These are phyloP conservation scores for Pyropia yezoensis DNA, from an alignment of 23 red algal species.

Conservation along the genomic window DNA sequence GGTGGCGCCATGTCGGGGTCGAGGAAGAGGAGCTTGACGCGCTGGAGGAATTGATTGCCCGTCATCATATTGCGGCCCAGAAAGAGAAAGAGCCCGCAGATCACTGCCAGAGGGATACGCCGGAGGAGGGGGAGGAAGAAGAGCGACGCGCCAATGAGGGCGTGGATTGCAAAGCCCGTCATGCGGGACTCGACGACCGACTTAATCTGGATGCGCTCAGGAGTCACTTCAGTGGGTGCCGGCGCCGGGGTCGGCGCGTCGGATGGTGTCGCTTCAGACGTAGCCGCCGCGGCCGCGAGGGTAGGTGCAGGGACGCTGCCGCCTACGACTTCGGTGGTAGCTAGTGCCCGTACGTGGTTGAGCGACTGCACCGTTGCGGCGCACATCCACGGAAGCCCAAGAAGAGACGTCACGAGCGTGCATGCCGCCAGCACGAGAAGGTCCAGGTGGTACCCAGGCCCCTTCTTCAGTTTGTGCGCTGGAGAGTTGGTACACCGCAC, in stretches of 20 bases:
- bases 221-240: too few relatives aligned
- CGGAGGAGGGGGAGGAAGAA: constrained; percentile 66
- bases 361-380: constrained; percentile 89
- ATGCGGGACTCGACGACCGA: constrained; percentile 64
- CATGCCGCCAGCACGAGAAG: constrained; percentile 65
- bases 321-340: constrained; percentile 18
- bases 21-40: constrained; percentile 70
- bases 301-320: not conserved
- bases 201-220: constrained; percentile 12
- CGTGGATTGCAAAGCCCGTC: constrained; percentile 63
- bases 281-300: not conserved
- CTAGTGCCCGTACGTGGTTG: constrained; percentile 76
- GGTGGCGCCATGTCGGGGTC: constrained; percentile 61
- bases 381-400: constrained; percentile 96
- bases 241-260: too few relatives aligned
- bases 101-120: constrained; percentile 85
- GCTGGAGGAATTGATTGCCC: constrained; percentile 74
- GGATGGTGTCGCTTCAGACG: too few relatives aligned
- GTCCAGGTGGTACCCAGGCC: constrained; percentile 76
- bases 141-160: constrained; percentile 42
- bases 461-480: constrained; percentile 76
- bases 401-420: constrained; percentile 64
- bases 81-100: constrained; percentile 76
- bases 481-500: constrained; percentile 74
- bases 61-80: constrained; percentile 87